Conservation (phyloP, 306 rosid genomes). For the Vachellia collinsii region DNA sequence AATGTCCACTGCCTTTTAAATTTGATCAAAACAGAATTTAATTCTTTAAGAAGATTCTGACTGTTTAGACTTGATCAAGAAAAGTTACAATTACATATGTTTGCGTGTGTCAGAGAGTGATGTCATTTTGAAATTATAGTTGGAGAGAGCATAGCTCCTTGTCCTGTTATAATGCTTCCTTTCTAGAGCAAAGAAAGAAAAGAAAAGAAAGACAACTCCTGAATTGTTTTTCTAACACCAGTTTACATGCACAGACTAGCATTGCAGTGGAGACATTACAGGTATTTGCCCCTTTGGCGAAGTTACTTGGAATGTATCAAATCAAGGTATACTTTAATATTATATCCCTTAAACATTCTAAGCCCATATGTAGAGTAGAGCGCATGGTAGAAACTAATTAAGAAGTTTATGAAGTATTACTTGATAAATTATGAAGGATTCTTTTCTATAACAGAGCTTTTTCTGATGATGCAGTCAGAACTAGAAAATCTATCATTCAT, state of each 20-base stretch:
- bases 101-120: not conserved
- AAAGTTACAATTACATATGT: not conserved
- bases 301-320: slow-evolving; percentile 99
- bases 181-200: not conserved
- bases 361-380: slow-evolving; percentile 24
- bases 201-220: not conserved
- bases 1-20: slow-evolving; percentile 29
- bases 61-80: not conserved
- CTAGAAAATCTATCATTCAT: slow-evolving; percentile 95
- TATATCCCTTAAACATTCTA: slow-evolving; percentile 19
- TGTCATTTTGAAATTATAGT: slow-evolving; percentile 8
- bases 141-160: not conserved
- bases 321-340: slow-evolving; percentile 76
- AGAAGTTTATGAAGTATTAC: slow-evolving; percentile 23
- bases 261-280: slow-evolving; percentile 94
- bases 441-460: slow-evolving; percentile 16
- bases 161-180: not conserved
- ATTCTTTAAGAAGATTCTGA: slow-evolving; percentile 16
- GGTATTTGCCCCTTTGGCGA: slow-evolving; percentile 99
- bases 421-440: slow-evolving; percentile 16
- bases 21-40: slow-evolving; percentile 1
- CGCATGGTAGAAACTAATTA: slow-evolving; percentile 13
- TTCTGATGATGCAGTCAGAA: slow-evolving; percentile 73
- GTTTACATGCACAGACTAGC: slow-evolving; percentile 69
- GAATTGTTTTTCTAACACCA: slow-evolving; percentile 35